Evolutionary conservation across 805 yeast genomes (phyloP), one percentile per base, ranked within the genome.

Genomic region (Spathaspora boniae): DNA sequence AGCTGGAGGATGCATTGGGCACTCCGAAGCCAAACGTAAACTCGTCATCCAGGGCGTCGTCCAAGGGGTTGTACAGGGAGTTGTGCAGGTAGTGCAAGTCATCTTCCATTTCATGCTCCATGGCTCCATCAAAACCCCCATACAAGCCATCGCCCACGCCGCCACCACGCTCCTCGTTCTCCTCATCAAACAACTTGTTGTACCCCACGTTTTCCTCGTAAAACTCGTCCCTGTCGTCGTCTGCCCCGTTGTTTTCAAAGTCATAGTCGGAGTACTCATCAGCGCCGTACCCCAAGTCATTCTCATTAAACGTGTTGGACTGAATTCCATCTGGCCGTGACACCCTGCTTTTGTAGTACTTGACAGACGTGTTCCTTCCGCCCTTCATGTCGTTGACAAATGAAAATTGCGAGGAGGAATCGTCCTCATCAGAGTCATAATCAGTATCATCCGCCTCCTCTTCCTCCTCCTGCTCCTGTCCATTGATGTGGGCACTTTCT

Each of bases 331-430:
- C 37, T 20, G 30, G 35, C 9, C 19, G 26, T n/a, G 35, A 30
- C 8, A 27, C n/a, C 26, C 46, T 53, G 9, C 62, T 56, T 38
- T 67, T 67, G 37, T 67, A 67, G 40, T 67, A 67, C 44, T 67
- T 67, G 9, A 67, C 65, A 0, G 71, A 65, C 1, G 70, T 65
- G 38, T 67, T 67, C 36, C 72, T 48, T 8, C 73, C 73, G 2
- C 70, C 70, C 6, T 41, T 49, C 41, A 54, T 52, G 42, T 65
- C 73, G 31, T 55, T 52, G 7, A 62, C 65, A 43, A 67, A 67
- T 2, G 71, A 65, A 38, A 67, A 67, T 39, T 63, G 69, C 1
- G 70, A 64, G 2, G 69, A 62, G 8, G 52, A 43, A 15, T 43
- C 49, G 4, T 48, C 40, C 25, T 44, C 50, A 19, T 38, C 37